Conservation (phyloP, 495 filamentous ascomycete genomes). For the Antarctomyces pellizariae region DNA sequence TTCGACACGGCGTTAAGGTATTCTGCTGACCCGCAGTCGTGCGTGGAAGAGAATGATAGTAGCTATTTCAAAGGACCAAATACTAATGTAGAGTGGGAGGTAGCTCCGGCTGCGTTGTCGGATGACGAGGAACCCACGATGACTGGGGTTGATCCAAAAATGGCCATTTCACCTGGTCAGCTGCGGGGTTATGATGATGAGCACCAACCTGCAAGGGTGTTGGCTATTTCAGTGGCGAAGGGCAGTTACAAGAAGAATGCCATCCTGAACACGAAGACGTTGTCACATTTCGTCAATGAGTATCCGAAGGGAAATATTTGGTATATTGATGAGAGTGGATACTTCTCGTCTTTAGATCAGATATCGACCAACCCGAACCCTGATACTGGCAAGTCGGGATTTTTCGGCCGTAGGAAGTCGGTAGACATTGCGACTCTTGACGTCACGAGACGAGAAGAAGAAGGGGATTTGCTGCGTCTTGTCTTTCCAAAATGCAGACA, state of each 20-base stretch:
- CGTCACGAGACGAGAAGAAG: constrained; percentile 3
- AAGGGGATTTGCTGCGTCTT: constrained; percentile 5
- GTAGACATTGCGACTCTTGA: constrained; percentile 1
- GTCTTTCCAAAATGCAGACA: constrained; percentile 25
- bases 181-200: constrained; percentile 4
- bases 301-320: constrained; percentile 8
- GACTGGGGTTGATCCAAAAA: too few species aligned
- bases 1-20: constrained; percentile 6
- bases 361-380: too few species aligned
- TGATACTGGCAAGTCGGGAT: constrained; percentile 1
- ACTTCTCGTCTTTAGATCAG: constrained; percentile 8
- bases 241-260: neutral
- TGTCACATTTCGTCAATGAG: constrained; percentile 4
- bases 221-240: constrained; percentile 5
- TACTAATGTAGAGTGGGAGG: too few species aligned
- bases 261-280: constrained; percentile 5
- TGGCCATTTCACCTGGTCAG: neutral
- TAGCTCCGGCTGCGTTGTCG: too few species aligned
- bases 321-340: constrained; percentile 8
- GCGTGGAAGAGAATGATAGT: too few species aligned
- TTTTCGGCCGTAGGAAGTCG: constrained; percentile 3
- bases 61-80: too few species aligned
- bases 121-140: too few species aligned
- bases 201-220: constrained; percentile 7
- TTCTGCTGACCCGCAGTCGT: too few species aligned